Conservation (phyloP, 2,329 filamentous ascomycete genomes). For the Penicillium oxalicum region DNA sequence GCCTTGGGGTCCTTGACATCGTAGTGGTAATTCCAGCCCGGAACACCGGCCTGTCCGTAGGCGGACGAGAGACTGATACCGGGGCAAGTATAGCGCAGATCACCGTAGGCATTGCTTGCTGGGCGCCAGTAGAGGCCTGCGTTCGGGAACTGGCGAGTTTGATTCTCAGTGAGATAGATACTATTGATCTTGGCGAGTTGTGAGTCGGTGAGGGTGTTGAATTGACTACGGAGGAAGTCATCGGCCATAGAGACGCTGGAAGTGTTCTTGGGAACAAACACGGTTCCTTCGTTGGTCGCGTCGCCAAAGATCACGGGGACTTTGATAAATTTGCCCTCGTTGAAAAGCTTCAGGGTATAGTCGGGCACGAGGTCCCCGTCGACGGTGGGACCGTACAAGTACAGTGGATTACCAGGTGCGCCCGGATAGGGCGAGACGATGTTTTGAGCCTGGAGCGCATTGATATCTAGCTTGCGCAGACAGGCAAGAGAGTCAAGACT, state of each 20-base stretch:
- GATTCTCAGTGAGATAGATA: slow-evolving; percentile 50
- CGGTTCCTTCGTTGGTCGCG: slow-evolving; percentile 60
- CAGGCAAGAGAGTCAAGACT: slow-evolving; percentile 43
- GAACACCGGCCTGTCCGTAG: slow-evolving; percentile 27
- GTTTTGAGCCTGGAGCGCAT: slow-evolving; percentile 43
- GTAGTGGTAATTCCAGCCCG: slow-evolving; percentile 64
- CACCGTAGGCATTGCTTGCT: slow-evolving; percentile 54
- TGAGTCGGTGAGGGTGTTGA: slow-evolving; percentile 47
- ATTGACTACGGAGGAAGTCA: slow-evolving; percentile 54
- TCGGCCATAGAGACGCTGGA: slow-evolving; percentile 46
- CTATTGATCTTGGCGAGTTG: slow-evolving; percentile 50
- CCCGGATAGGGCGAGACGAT: slow-evolving; percentile 44
- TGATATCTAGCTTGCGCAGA: slow-evolving; percentile 42
- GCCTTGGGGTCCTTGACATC: slow-evolving; percentile 57
- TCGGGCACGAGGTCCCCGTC: slow-evolving; percentile 49
- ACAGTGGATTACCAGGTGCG: slow-evolving; percentile 40
- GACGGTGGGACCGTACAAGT: slow-evolving; percentile 48
- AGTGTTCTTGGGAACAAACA: slow-evolving; percentile 51
- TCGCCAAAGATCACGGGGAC: slow-evolving; percentile 54
- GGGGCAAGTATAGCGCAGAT: slow-evolving; percentile 61
- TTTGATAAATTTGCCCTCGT: slow-evolving; percentile 45
- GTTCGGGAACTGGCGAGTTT: slow-evolving; percentile 42
- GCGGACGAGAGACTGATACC: slow-evolving; percentile 50
- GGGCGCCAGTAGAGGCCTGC: slow-evolving; percentile 55
- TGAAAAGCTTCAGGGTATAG: slow-evolving; percentile 46